Evolutionary conservation across 2,329 filamentous ascomycete genomes (phyloP), one percentile per base, ranked within the genome.

Genomic region (Sclerotiophoma versabilis): DNA sequence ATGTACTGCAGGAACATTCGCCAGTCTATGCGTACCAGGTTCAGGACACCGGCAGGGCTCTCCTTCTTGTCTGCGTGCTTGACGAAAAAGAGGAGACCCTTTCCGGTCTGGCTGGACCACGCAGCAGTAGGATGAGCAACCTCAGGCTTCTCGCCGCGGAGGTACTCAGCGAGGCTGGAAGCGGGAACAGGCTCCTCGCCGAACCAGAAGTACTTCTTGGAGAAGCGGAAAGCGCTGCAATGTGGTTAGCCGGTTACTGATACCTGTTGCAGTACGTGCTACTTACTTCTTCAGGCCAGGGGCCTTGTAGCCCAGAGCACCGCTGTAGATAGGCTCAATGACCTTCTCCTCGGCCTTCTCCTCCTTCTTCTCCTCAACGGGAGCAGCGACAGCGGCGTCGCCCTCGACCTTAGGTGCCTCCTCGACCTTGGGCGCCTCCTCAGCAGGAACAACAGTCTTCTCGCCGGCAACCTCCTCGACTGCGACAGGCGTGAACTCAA

Each of bases 31-130:
- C 90, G 72, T 84, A 96, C 92, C 75, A 97, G 80, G 78, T 91
- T 91, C 76, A 98, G 88, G 68, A 95, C 87, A 71, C 91, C 89
- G 65, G 87, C 83, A 57, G 93, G 93, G 56, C 84, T 84, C 63
- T 85, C 82, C 86, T 96, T 96, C 79, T 96, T 90, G 71, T 87
- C 84, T 46, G 84, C 82, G 78, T 91, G 88, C 86, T 93, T 92
- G 78, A 89, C 88, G 78, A 91, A 90, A 84, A 96, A 96, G 34
- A 98, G 83, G 17, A 98, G 89, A 73, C 95, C 95, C 83, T 96
- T 96, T 76, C 93, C 93, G 55, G 93, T 97, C 83, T 96, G 87
- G 66, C 87, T 87, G 60, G 93, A 92, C 92, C 95, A 97, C 29
- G 95, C 90, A 65, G 87, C 89, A 67, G 89, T 89, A 64, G 90